Percentiles rank a stretch among this genome's conserved stretches.
These are phyloP conservation scores for Brasenia schreberi DNA, from an alignment of 164 flowering plant genomes.

Conservation along the genomic window DNA sequence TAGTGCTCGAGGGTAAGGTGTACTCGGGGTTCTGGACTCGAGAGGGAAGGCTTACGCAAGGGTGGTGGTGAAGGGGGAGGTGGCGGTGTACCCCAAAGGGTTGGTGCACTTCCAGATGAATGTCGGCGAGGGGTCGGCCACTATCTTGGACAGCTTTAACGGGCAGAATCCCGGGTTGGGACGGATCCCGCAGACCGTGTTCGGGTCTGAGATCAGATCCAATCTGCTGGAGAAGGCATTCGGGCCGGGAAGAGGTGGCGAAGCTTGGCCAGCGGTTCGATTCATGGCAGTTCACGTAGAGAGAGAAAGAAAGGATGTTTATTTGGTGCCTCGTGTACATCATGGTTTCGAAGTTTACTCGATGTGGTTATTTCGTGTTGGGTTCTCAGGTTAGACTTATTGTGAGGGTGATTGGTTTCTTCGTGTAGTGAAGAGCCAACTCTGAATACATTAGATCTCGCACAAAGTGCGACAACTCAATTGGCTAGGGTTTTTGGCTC, in stretches of 20 bases:
- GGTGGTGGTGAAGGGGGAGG: slow-evolving; percentile 49
- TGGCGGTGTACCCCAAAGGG: slow-evolving; percentile 60
- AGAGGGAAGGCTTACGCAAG: slow-evolving; percentile 34
- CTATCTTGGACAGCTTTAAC: slow-evolving; percentile 43
- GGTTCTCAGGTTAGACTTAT: no score
- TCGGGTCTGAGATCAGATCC: slow-evolving; percentile 50
- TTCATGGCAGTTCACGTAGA: background rate
- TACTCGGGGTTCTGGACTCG: slow-evolving; percentile 62
- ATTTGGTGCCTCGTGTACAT: no score
- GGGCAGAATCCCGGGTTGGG: slow-evolving; percentile 63
- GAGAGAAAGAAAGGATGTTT: no score
- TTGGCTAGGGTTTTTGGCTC: no score
- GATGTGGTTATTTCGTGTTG: no score
- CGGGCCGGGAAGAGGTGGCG: slow-evolving; percentile 31
- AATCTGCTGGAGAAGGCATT: slow-evolving; percentile 64
- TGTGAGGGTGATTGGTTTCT: no score
- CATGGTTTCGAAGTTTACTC: no score
- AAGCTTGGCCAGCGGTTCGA: slow-evolving; percentile 36
- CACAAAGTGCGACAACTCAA: no score
- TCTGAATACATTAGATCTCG: no score
- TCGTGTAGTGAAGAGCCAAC: no score
- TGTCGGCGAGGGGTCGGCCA: slow-evolving; percentile 38
- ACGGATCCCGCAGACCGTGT: slow-evolving; percentile 39
- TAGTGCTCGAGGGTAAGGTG: slow-evolving; percentile 38
- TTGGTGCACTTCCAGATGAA: slow-evolving; percentile 61